Conservation (phyloP, 2,329 filamentous ascomycete genomes). For the Alternaria incomplexa region DNA sequence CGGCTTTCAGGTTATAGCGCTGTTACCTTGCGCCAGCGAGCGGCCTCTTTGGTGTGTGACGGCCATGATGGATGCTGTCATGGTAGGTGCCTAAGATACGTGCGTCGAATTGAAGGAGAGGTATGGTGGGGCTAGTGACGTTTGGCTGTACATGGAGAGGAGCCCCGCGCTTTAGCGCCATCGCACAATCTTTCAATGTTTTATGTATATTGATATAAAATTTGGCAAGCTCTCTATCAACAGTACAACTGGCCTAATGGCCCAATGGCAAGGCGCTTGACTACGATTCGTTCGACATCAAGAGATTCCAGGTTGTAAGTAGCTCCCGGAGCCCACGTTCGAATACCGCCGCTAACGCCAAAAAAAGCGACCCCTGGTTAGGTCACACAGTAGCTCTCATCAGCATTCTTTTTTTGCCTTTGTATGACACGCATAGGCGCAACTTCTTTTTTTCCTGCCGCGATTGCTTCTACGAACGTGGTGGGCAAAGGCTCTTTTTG, state of each 20-base stretch:
- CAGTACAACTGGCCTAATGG: conserved; percentile 44
- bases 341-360: not conserved
- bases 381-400: conserved; percentile 12
- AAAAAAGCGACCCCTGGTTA: conserved; percentile 24
- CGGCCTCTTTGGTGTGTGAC: not conserved
- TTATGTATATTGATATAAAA: too few species aligned
- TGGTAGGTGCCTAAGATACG: conserved; percentile 5
- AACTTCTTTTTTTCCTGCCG: not conserved
- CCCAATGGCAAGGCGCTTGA: conserved; percentile 65
- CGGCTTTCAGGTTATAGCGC: not conserved
- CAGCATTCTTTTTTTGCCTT: conserved; percentile 1
- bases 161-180: not conserved
- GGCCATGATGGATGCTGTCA: conserved; percentile 5
- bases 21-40: too few species aligned
- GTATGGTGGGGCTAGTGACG: conserved; percentile 11
- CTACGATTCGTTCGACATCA: conserved; percentile 53
- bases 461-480: not conserved
- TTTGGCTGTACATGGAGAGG: not conserved
- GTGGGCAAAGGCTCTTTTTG: not conserved
- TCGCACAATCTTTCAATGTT: not conserved
- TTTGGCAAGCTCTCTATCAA: not conserved
- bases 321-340: not conserved
- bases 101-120: conserved; percentile 3
- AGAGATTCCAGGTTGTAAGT: conserved; percentile 39
- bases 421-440: not conserved